Evolutionary conservation across 2,329 filamentous ascomycete genomes (phyloP), one percentile per base, ranked within the genome.

Genomic region (Domatiomyces catenatus): DNA sequence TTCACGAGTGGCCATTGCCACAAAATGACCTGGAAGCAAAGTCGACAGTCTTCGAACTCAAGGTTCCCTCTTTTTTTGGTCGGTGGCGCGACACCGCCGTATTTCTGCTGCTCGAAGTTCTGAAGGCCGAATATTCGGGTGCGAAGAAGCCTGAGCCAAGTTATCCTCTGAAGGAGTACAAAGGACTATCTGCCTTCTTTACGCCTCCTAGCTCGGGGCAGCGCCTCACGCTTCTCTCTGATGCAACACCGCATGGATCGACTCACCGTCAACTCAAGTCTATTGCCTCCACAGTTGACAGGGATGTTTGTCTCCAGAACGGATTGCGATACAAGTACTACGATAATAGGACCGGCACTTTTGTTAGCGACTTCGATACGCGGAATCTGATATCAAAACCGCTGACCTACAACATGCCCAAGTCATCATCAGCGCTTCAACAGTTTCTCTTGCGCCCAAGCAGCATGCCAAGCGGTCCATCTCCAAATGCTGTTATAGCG

Each of bases 1-100:
- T 76, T 7, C 66, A 77, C 54, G 78, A 81, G 57, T 80, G 75
- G 75, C 77, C 78, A 0, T 62, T 81, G 0, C 71, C 75, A 0
- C 19, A 36, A 0, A 17, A 65, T 0, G 0, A 39, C 0, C 4
- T 54, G 0, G 39, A 66, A 8, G 66, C 67, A 0, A 71, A 73
- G 49, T 64, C 73, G 0, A 66, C 68, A 0, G 65, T 80, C 0
- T 81, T 80, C 47, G 77, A 81, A 52, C 61, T 80, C 0, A 48
- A 58, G 0, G 56, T 69, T 0, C 75, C 76, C 0, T 3, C 19
- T 0, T 24, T 58, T 0, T 73, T 75, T 32, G 58, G 57, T 0
- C 47, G 57, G 1, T 80, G 77, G 77, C 65, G 76, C 15, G 70
- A 78, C 51, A 55, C 60, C 1, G 74, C 72, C 0, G 47, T 67